Percentiles rank a stretch among this genome's conserved stretches.
Evolutionary conservation across 1,284 basidiomycete genomes (phyloP).

Genomic region (Pseudozyma thailandica): DNA sequence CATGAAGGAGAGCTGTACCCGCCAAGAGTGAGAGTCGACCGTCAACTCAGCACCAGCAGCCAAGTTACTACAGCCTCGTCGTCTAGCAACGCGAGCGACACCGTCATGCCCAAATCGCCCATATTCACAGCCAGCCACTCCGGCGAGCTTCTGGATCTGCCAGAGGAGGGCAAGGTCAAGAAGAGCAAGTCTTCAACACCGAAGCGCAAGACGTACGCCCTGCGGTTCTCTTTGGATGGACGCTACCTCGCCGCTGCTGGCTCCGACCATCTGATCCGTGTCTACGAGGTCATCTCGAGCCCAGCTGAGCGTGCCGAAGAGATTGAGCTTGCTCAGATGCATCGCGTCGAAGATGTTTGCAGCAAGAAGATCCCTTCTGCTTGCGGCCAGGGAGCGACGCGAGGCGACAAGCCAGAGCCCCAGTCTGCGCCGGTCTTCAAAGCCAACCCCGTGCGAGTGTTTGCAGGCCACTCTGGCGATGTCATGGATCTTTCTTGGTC

Average conservation of each 20-base stretch:
- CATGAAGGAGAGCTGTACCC: not conserved
- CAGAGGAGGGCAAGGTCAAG: slow-evolving; percentile 6
- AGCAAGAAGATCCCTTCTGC: slow-evolving; percentile 1
- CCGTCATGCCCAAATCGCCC: slow-evolving; percentile 23
- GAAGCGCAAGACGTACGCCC: slow-evolving; percentile 64
- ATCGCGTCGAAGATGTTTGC: slow-evolving; percentile 4
- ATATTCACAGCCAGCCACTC: slow-evolving; percentile 5
- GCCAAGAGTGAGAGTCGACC: slow-evolving; percentile 11
- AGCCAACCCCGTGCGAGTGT: slow-evolving; percentile 61
- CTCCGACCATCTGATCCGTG: slow-evolving; percentile 66
- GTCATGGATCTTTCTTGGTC: slow-evolving; percentile 69
- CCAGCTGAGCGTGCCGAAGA: slow-evolving; percentile 38
- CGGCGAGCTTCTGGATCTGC: slow-evolving; percentile 7
- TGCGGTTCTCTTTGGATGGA: slow-evolving; percentile 67
- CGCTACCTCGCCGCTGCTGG: slow-evolving; percentile 67
- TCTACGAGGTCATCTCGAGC: slow-evolving; percentile 50
- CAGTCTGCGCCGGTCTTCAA: slow-evolving; percentile 47
- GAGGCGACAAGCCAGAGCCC: not conserved
- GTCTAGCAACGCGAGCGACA: slow-evolving; percentile 7
- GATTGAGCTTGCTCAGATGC: slow-evolving; percentile 21
- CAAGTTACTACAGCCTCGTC: slow-evolving; percentile 12
- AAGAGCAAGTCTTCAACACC: slow-evolving; percentile 4
- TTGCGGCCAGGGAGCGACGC: slow-evolving; percentile 9
- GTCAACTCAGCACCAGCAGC: slow-evolving; percentile 29
- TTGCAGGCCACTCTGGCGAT: slow-evolving; percentile 66